Conservation (phyloP, 768 basidiomycete species). For the Tubosaeta sp. region DNA sequence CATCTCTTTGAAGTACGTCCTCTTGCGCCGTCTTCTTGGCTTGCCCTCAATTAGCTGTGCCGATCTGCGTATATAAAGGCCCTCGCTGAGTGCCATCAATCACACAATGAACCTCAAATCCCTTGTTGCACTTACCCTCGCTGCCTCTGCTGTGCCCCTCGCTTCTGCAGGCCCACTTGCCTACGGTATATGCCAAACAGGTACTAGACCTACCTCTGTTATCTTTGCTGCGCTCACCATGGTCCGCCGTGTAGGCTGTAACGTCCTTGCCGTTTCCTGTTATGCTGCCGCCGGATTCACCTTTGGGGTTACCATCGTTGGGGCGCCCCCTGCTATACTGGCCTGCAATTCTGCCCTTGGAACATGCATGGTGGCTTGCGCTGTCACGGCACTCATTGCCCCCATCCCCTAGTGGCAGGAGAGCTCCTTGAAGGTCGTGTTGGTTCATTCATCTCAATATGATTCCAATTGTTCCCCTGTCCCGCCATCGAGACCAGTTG, state of each 20-base stretch:
- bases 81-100: too few relatives aligned
- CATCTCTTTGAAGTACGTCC: too few relatives aligned
- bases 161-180: constrained; percentile 15
- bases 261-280: constrained; percentile 17
- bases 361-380: constrained; percentile 24
- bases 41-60: constrained; percentile 6
- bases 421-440: neutral
- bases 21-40: too few relatives aligned
- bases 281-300: constrained; percentile 22
- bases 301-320: constrained; percentile 22
- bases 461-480: neutral
- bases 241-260: constrained; percentile 18
- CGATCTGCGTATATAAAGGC: constrained; percentile 6
- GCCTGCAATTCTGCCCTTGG: constrained; percentile 24
- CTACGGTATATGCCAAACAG: constrained; percentile 24
- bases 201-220: neutral
- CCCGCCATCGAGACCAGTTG: neutral
- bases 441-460: neutral
- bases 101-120: constrained; percentile 26
- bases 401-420: constrained; percentile 16
- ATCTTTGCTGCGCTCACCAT: neutral
- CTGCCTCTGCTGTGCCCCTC: constrained; percentile 7
- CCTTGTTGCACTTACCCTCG: constrained; percentile 15
- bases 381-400: constrained; percentile 13
- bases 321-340: constrained; percentile 16